Evolutionary conservation across 2,329 filamentous ascomycete genomes (phyloP), one percentile per base, ranked within the genome.

Genomic region (Microcyclospora pomicola): DNA sequence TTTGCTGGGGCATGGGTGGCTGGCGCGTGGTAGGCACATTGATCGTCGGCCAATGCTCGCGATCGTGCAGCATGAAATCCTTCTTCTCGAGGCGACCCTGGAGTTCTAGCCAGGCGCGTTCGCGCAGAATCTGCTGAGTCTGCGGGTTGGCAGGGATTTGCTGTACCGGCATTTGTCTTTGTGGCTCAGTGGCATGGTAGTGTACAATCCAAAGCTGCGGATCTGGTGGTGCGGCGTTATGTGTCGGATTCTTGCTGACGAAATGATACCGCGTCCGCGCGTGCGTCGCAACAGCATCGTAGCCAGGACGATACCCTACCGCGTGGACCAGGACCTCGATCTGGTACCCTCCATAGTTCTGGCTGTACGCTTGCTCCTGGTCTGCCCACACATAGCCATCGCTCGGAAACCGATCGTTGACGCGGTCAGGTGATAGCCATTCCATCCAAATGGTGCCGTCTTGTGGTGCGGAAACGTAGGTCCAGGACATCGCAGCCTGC

Each of bases 351-450:
- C 68, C 66, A 44, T 79, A 72, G 42, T 92, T 81, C 44, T 86
- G 77, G 45, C 78, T 77, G 49, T 79, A 88, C 32, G 75, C 74
- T 37, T 79, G 71, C 63, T 98, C 88, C 5, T 75, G 73, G 49
- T 86, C 82, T 12, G 78, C 78, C 87, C 87, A 98, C 13, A 95
- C 70, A 58, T 87, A 92, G 34, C 91, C 91, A 65, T 98, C 88
- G 28, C 82, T 93, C 7, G 88, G 79, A 56, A 87, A 93, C 51
- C 77, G 80, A 2, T 73, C 77, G 3, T 74, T 75, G 39, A 82
- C 61, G 41, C 78, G 73, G 50, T 78, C 72, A 37, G 81, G 67
- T 2, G 88, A 82, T 59, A 95, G 86, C 88, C 88, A 96, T 37
- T 82, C 81, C 45, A 96, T 69, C 56, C 91, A 74, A 33, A 94